Base-by-base conservation (phyloP, 768 basidiomycete species). In the Stropharia rugosoannulata region DNA sequence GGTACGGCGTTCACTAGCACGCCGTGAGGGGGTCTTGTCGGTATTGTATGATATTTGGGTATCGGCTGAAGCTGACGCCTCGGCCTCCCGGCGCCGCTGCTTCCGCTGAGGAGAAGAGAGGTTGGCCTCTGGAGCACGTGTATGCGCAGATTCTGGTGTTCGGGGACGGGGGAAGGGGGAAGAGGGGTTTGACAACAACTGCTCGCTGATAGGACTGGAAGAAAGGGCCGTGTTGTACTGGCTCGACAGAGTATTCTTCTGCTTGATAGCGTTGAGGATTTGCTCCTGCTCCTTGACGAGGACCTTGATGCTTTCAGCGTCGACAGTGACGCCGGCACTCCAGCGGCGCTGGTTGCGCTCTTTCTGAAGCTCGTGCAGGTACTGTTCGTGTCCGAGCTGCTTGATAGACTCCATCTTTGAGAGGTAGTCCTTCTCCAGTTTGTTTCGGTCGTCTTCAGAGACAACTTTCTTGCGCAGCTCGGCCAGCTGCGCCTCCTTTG, bases 401-500 rank as follows among this genome's bases (percentile, higher is more conserved):
- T 76, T 71, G 50, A 85, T 79, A 48, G 64, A 74, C 22, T 64
- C 64, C 75, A 85, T 76, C 4, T 75, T 65, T 0, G 67, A 62
- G 15, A 69, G 59, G 61, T 79, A 76, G 38, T 82, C 76, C 0
- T 64, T 50, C 8, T 60, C 62, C 36, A 81, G 63, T n/a, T 66
- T 69, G 12, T 77, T 68, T 5, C 77, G 68, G 18, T 54, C 62
- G 18, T 64, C 62, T 19, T 49, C 49, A 12, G 64, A 70, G 15
- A 73, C 61, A 65, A 80, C 58, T 54, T 67, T 63, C 68, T 77
- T 68, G 64, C 75, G 74, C 12, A 90, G 71, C 64, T 83, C 78
- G 13, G 71, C 68, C 36, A 82, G 75, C 37, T 82, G 68, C 55
- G 80, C 82, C 55, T 82, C 77, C 69, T 84, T 84, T 16, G 89